A percentile compares a stretch with the other conserved stretches of the same genome.
Evolutionary conservation across 169 alveolate species (phyloP).

Genomic region (Eimeria acervulina): DNA sequence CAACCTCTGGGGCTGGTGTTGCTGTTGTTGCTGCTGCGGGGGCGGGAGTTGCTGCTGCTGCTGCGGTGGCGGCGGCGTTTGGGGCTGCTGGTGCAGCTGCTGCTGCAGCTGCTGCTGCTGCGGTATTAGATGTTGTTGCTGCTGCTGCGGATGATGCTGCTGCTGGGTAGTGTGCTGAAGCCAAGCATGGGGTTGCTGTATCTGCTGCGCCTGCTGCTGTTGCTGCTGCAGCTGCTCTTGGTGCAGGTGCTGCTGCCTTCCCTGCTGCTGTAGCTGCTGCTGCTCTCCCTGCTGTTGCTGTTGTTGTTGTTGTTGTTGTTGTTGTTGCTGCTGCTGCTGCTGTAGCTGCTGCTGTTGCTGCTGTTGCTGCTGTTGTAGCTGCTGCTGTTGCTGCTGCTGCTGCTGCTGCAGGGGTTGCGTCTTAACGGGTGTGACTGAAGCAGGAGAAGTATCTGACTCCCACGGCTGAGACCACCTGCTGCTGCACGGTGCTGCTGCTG

Average conservation of each 20-base stretch:
- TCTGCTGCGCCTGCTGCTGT: no score
- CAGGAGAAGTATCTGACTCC: no score
- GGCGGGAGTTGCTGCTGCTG: not conserved
- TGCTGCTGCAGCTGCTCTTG: no score
- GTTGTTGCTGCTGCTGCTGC: constrained; percentile 13
- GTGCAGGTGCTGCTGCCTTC: not conserved
- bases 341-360: not conserved
- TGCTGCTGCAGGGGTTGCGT: no score
- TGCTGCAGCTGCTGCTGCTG: constrained; percentile 17
- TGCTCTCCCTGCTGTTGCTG: not conserved
- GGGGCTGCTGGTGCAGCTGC: not conserved
- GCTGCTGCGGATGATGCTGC: constrained; percentile 27
- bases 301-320: not conserved
- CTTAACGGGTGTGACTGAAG: no score
- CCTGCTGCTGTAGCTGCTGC: not conserved
- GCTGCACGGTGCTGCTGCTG: no score
- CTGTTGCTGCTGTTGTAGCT: not conserved
- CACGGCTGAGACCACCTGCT: no score
- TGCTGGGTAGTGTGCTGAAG: not conserved
- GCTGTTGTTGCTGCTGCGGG: not conserved
- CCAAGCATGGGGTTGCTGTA: no score
- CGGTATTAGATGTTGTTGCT: not conserved
- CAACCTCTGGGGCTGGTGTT: not conserved
- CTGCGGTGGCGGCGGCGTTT: not conserved
- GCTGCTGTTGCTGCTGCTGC: no score